Base-by-base conservation (phyloP, 805 yeast species). In the Kuraishia floccosa region DNA sequence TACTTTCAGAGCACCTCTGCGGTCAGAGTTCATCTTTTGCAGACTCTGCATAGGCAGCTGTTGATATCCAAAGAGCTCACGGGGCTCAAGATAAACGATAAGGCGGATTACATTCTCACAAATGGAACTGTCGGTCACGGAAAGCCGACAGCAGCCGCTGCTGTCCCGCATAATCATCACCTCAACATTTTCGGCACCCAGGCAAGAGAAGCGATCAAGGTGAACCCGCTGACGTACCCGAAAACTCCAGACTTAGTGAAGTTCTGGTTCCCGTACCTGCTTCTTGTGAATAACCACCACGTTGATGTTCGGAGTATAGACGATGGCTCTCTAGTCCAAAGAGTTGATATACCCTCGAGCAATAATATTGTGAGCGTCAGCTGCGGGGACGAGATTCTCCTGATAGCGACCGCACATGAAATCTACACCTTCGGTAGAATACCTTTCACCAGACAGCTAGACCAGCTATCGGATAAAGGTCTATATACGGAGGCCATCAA, bases 401-500 rank as follows among this genome's bases (percentile, higher is more conserved):
- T 53, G 24, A 39, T 56, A 1, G 44, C 58, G 3, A 44, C 60
- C 1, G 35, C 43, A 3, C 32, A 38, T 9, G 43, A 41, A 14
- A 37, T 63, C 6, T 44, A 43, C 33, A 35, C 49, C 25, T 43
- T 55, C 28, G 27, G 40, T 7, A 42, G 49, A 28, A 32, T 41
- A 8, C 46, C 52, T 8, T 61, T 49, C 33, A 40, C 44, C 17
- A 38, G 35, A n/a, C 66, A 60, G 35, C 39, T 65, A 7, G 37
- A 43, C 6, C 43, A 46, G 14, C 44, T 65, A 17, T 50, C 52
- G 18, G 32, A 35, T 7, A 23, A 33, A 7, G 42, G 50, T 13
- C 48, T 49, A 22, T 51, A 58, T 24, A 58, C 52, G 18, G 67
- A 65, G 35, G 72, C 75, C 1, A 66, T 72, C 12, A 44, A 52